These are phyloP conservation scores for Erodium trifolium DNA, from an alignment of 441 rosid species.

Conservation along the genomic window DNA sequence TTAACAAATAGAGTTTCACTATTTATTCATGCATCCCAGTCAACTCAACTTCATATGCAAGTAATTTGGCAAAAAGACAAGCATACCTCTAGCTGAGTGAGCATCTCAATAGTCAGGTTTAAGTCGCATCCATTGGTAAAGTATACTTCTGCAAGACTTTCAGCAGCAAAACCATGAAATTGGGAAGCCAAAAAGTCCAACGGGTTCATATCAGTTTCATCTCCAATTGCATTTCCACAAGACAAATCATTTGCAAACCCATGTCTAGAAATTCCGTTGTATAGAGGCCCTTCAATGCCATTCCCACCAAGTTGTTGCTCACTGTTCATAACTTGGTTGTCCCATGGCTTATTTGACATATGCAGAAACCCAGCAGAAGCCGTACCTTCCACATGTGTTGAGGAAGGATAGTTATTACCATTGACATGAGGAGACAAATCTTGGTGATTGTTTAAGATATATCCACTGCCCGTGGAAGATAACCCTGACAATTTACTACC, in stretches of 20 bases:
- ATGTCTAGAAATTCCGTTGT: constrained; percentile 29
- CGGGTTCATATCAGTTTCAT: constrained; percentile 53
- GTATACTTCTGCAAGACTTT: constrained; percentile 88
- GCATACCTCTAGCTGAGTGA: constrained; percentile 88
- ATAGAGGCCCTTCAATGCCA: constrained; percentile 31
- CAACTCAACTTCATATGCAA: neutral
- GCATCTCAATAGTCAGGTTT: constrained; percentile 87
- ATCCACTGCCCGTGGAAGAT: constrained; percentile 23
- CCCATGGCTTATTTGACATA: constrained; percentile 60
- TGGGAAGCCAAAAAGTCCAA: constrained; percentile 72
- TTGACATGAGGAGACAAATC: constrained; percentile 43
- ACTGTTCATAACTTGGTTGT: constrained; percentile 33
- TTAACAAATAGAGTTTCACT: neutral
- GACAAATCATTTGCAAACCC: constrained; percentile 27
- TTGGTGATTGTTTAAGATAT: constrained; percentile 35
- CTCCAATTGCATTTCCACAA: constrained; percentile 35
- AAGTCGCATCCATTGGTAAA: constrained; percentile 81
- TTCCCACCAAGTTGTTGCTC: constrained; percentile 47
- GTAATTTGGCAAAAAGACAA: neutral
- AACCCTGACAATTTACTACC: constrained; percentile 1
- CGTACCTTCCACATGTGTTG: constrained; percentile 59
- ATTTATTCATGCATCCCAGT: neutral
- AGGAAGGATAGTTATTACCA: constrained; percentile 42
- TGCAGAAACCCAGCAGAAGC: constrained; percentile 36
- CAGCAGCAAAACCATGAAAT: constrained; percentile 89